phyloP scores from a whole-genome alignment of 352 stramenopile species.

The Phytophthora palmivora region DNA sequence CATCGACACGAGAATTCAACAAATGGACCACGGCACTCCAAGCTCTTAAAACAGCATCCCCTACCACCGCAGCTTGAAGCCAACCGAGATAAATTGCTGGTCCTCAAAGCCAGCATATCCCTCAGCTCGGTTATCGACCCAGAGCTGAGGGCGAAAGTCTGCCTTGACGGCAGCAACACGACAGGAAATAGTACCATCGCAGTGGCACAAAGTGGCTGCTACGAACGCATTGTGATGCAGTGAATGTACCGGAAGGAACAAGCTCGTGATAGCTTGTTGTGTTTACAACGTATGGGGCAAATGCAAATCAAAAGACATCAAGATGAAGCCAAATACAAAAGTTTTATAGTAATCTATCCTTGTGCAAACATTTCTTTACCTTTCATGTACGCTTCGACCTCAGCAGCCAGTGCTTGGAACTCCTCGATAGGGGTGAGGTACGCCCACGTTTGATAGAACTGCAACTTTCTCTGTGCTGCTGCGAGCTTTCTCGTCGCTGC shows the following conservation, averaged over 20 bases:
- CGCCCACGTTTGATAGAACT: conserved; percentile 67
- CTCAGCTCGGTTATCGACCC: conserved; percentile 7
- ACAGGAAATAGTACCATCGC: conserved; percentile 40
- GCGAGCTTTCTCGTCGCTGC: conserved; percentile 36
- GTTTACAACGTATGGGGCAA: conserved; percentile 33
- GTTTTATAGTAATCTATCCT: conserved; percentile 34
- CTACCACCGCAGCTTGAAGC: conserved; percentile 50
- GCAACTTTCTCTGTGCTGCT: conserved; percentile 56
- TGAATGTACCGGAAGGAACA: conserved; percentile 34
- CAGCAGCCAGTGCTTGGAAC: conserved; percentile 29
- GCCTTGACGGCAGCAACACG: conserved; percentile 27
- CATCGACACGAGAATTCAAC: conserved; percentile 83
- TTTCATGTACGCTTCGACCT: conserved; percentile 34
- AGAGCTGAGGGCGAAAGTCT: conserved; percentile 13
- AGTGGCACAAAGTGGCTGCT: conserved; percentile 13
- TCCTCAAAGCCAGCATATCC: too few relatives aligned
- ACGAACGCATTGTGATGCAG: conserved; percentile 30
- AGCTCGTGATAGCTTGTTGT: conserved; percentile 31
- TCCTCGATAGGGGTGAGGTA: conserved; percentile 33
- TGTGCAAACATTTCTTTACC: conserved; percentile 20
- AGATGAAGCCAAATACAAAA: conserved; percentile 39
- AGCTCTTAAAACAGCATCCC: conserved; percentile 41
- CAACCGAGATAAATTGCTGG: conserved; percentile 7
- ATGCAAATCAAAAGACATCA: conserved; percentile 26
- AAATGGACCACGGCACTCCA: conserved; percentile 83